Base-by-base conservation (phyloP, 208 protist species). In the Leishmania gerbilli region DNA sequence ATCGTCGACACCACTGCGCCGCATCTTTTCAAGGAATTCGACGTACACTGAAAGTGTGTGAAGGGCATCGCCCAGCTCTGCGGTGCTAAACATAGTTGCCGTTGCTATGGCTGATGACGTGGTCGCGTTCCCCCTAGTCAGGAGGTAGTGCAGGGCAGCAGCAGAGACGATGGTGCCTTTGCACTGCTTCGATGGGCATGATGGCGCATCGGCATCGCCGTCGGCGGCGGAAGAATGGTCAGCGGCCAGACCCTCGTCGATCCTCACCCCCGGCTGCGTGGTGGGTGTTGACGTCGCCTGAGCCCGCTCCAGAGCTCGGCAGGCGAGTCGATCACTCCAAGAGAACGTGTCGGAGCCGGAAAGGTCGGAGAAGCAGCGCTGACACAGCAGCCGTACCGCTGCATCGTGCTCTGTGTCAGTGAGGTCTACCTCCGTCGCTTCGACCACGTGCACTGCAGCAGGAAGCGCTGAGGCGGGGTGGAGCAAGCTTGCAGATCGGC, bases 371-470 rank as follows among this genome's bases (percentile, higher is more conserved):
- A 49, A 24, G 55, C 6, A 77, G 55, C 40, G 62, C 62, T 11
- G 17, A 55, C 58, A 68, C 31, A 79, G 67, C 17, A 55, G 27
- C 40, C 19, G 21, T 17, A 31, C 53, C 53, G 21, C 37, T 34
- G 55, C 40, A 11, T 77, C 55, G 40, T 77, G 34, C 5, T 64
- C 56, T 4, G 53, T 67, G 55, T 27, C 53, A 27, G 55, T 53
- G 40, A 58, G n/a, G 47, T 83, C 74, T 21, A 4, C 74, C 27
- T 77, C 80, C 21, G 65, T 65, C 34, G 80, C 80, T 37, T 68
- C 65, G 37, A 83, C 72, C 21, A 69, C 2, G 34, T 27, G 55
- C 42, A 56, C 51, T 17, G 47, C 27, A n/a, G 56, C 71, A 51
- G 79, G 24, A 34, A 62, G 3, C 11, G 24, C 40, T 7, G 21